Conservation (phyloP, 306 rosid species). For the Albizia julibrissin region DNA sequence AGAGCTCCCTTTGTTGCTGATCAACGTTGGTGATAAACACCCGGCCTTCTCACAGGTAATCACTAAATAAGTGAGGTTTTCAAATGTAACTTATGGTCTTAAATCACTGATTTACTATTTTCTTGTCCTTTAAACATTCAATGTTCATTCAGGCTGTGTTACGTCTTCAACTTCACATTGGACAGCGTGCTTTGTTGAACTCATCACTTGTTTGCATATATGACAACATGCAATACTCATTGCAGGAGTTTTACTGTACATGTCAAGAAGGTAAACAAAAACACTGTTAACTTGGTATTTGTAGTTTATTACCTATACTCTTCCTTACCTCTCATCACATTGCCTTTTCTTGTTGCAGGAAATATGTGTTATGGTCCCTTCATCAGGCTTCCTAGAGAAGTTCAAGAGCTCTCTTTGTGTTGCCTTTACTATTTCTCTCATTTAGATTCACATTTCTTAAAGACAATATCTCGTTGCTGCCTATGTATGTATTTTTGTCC, state of each 20-base stretch:
- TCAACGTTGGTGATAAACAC: conserved; percentile 66
- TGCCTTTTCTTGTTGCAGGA: conserved; percentile 54
- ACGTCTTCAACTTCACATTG: conserved; percentile 65
- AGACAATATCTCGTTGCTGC: conserved; percentile 77
- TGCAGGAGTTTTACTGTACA: conserved; percentile 56
- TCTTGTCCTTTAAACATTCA: conserved; percentile 13
- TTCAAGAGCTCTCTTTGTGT: conserved; percentile 78
- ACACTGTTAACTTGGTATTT: conserved; percentile 18
- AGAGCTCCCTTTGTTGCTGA: conserved; percentile 73
- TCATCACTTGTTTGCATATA: conserved; percentile 56
- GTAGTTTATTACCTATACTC: not conserved
- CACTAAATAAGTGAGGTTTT: conserved; percentile 20
- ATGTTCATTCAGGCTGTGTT: conserved; percentile 58
- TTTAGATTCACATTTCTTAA: conserved; percentile 58
- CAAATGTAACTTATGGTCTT: conserved; percentile 28
- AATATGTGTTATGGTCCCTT: conserved; percentile 65
- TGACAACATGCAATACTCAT: conserved; percentile 56
- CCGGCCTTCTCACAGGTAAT: conserved; percentile 64
- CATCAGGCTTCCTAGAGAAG: conserved; percentile 69
- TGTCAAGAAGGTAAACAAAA: conserved; percentile 54
- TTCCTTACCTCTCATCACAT: conserved; percentile 31
- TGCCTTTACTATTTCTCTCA: conserved; percentile 67
- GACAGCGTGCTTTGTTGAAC: conserved; percentile 57
- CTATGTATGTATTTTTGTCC: conserved; percentile 54
- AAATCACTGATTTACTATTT: conserved; percentile 22